A percentile compares a stretch with the other conserved stretches of the same genome.
Evolutionary conservation across 768 basidiomycete genomes (phyloP).

Genomic region (Galerina sulciceps): DNA sequence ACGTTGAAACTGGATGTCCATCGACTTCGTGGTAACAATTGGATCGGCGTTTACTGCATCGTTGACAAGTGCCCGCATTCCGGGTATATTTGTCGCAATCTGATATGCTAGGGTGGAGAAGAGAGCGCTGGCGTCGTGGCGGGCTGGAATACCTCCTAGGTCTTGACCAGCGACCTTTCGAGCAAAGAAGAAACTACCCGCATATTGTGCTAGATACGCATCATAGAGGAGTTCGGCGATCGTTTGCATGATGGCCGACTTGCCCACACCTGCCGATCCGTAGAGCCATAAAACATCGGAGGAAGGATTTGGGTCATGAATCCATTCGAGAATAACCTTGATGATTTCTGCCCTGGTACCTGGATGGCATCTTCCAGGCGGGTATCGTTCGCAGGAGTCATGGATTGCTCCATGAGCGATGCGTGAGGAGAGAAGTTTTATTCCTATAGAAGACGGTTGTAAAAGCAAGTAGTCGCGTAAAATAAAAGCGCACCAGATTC

Average conservation of each 20-base stretch:
- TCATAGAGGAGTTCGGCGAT: conserved; percentile 11
- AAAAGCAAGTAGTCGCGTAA: too few species aligned
- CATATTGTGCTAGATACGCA: background rate
- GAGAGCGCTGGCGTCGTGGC: too few species aligned
- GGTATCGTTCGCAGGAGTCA: conserved; percentile 6
- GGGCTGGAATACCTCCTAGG: background rate
- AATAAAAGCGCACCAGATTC: too few species aligned
- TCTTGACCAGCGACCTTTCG: conserved; percentile 10
- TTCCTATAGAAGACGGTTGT: too few species aligned
- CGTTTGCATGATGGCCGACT: conserved; percentile 21
- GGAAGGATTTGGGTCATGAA: background rate
- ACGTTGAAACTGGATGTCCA: conserved; percentile 6
- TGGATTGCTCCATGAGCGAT: conserved; percentile 13
- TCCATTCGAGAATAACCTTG: conserved; percentile 8
- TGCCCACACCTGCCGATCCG: conserved; percentile 22
- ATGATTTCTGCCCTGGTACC: conserved; percentile 18
- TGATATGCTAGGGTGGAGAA: conserved; percentile 26
- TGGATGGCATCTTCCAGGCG: conserved; percentile 18
- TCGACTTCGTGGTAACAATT: conserved; percentile 10
- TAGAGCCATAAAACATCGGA: conserved; percentile 21
- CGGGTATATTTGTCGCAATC: conserved; percentile 15
- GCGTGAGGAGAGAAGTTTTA: too few species aligned
- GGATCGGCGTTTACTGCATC: conserved; percentile 10
- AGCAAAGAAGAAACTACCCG: conserved; percentile 15
- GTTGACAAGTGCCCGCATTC: conserved; percentile 2